A percentile compares a stretch with the other conserved stretches of the same genome.
Conservation (phyloP, 257 asterid genomes). For the Nyctanthes arbortristis region DNA sequence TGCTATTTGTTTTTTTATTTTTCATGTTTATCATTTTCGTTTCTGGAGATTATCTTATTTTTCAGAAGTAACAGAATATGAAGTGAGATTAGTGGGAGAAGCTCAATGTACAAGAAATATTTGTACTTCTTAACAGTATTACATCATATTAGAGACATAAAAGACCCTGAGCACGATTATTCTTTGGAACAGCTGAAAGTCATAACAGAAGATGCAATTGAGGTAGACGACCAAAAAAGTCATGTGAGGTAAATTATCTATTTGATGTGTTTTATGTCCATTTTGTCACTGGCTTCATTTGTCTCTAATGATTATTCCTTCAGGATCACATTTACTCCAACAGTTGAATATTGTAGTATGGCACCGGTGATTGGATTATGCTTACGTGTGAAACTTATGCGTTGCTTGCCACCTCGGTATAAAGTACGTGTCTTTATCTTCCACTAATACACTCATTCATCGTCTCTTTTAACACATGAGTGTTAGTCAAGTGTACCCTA, state of each 20-base stretch:
- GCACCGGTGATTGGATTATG: slow-evolving; percentile 88
- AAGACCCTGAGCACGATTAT: slow-evolving; percentile 97
- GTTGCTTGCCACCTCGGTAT: slow-evolving; percentile 77
- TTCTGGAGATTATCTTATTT: neutral
- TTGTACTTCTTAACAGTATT: slow-evolving; percentile 58
- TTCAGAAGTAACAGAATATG: neutral
- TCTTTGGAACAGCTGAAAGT: slow-evolving; percentile 95
- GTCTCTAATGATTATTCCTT: slow-evolving; percentile 26
- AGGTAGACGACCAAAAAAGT: slow-evolving; percentile 73
- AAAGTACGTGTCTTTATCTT: slow-evolving; percentile 47
- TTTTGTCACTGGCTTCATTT: slow-evolving; percentile 7
- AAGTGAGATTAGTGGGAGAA: slow-evolving; percentile 3
- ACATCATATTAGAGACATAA: slow-evolving; percentile 96
- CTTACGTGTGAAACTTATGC: slow-evolving; percentile 94
- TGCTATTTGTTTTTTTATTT: neutral
- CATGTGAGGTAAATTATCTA: slow-evolving; percentile 55
- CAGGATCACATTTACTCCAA: slow-evolving; percentile 96
- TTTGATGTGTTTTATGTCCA: slow-evolving; percentile 8
- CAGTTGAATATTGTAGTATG: slow-evolving; percentile 97
- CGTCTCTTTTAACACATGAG: neutral
- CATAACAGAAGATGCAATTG: slow-evolving; percentile 81
- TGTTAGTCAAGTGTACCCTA: neutral
- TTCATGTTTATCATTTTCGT: neutral
- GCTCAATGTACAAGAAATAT: neutral
- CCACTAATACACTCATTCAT: neutral